Evolutionary conservation across 805 yeast species (phyloP), one percentile per base, ranked within the genome.

Genomic region (Metschnikowia continentalis): DNA sequence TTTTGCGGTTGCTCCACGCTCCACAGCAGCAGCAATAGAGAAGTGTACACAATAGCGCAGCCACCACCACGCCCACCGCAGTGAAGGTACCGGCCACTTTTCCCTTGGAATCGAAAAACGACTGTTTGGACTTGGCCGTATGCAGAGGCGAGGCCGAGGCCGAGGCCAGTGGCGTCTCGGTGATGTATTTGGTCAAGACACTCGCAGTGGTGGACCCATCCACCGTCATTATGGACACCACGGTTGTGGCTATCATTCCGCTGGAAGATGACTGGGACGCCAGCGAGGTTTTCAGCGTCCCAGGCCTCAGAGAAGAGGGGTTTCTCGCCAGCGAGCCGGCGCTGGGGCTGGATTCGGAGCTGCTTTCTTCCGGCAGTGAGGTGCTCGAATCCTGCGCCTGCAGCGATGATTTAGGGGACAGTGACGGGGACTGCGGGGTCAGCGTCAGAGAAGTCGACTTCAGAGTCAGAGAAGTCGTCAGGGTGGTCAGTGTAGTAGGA

Each of bases 11-110:
- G 35, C 43, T 47, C 36, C 54, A 50, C 10, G 50, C 58, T 3
- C 51, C 62, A 35, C 51, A 57, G 32, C 62, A 76, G 65, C 69
- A 79, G 70, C 60, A 77, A 53, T 54, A 78, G 11, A 80, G 38
- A 2, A 84, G 53, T 0, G 74, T 69, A 0, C 69, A 58, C 1
- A 84, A 45, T 0, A 83, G 44, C 1, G 75, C 75, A 0, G 80
- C 58, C 0, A 69, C 78, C 0, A 84, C 83, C 1, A 89, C 59
- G 1, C 91, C 96, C 15, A 89, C 94, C 0, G 80, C 90, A 2
- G 86, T 81, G 67, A 89, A 89, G 0, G 90, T 86, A 3, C 95
- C 96, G 0, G 91, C 95, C 1, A 89, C 94, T 62, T 85, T 86
- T 0, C 92, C 95, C 42, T 80, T 80, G 43, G 81, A 71, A 51